Evolutionary conservation across 2,329 filamentous ascomycete species (phyloP).

Genomic region (Penicillium hordei): DNA sequence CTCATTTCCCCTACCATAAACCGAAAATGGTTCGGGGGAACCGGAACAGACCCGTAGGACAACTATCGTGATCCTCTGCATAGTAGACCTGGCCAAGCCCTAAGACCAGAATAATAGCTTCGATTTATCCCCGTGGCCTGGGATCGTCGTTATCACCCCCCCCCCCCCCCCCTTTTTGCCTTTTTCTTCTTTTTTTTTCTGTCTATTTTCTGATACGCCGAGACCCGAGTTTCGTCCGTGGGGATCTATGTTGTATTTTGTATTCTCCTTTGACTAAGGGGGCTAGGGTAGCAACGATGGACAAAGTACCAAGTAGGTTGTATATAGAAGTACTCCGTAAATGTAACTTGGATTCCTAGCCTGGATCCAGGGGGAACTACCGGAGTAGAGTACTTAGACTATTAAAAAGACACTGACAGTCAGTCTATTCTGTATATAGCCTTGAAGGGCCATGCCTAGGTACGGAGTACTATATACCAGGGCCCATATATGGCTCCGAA

Average conservation of each 20-base stretch:
- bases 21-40: not conserved
- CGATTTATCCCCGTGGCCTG: slow-evolving; percentile 17
- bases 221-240: slow-evolving; percentile 13
- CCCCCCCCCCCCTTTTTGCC: too few relatives aligned
- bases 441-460: not conserved
- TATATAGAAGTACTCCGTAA: not conserved
- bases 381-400: not conserved
- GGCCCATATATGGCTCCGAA: not conserved
- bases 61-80: slow-evolving; percentile 15
- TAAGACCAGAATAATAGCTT: slow-evolving; percentile 6
- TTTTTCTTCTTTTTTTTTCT: not conserved
- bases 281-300: not conserved
- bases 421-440: too few relatives aligned
- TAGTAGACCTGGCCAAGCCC: slow-evolving; percentile 12
- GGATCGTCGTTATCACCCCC: slow-evolving; percentile 15
- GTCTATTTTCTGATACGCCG: slow-evolving; percentile 8
- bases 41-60: slow-evolving; percentile 6
- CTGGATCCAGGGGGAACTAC: not conserved
- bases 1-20: not conserved
- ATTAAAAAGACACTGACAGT: not conserved
- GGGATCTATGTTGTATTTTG: slow-evolving; percentile 4
- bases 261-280: slow-evolving; percentile 6
- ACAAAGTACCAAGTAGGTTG: not conserved
- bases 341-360: not conserved
- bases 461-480: too few relatives aligned